phyloP scores from a whole-genome alignment of 805 yeast species.

The Hemisphaericaspora nanyangensis region DNA sequence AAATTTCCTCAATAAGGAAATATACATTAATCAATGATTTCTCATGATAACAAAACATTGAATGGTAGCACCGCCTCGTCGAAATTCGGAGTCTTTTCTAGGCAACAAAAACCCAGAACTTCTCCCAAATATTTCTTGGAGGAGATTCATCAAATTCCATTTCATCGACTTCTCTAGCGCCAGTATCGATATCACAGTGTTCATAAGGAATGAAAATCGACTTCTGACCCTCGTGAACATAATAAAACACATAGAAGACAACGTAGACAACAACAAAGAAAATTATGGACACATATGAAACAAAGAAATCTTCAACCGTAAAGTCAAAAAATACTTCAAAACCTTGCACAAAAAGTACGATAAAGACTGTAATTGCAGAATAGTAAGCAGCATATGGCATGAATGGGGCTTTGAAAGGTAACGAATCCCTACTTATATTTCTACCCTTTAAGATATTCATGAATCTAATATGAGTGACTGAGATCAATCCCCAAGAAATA shows the following conservation, averaged over 20 bases:
- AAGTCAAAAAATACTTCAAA: constrained; percentile 57
- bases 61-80: no score
- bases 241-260: constrained; percentile 50
- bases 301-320: constrained; percentile 56
- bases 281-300: constrained; percentile 67
- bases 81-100: constrained; percentile 5
- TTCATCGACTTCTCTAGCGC: constrained; percentile 60
- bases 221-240: constrained; percentile 28
- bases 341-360: constrained; percentile 71
- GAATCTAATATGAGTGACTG: constrained; percentile 63
- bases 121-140: constrained; percentile 52
- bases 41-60: no score
- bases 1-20: no score
- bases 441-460: constrained; percentile 61
- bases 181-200: constrained; percentile 68
- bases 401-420: constrained; percentile 69
- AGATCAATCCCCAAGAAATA: constrained; percentile 67
- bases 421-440: constrained; percentile 60
- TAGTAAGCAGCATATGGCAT: constrained; percentile 70
- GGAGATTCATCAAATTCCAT: constrained; percentile 52
- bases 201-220: constrained; percentile 38
- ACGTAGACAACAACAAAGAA: constrained; percentile 55
- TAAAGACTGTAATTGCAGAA: constrained; percentile 47
- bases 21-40: no score
- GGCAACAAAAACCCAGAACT: constrained; percentile 44